Evolutionary conservation across 148 eudicot species (phyloP).

Genomic region (Vaccinium macrocarpon): DNA sequence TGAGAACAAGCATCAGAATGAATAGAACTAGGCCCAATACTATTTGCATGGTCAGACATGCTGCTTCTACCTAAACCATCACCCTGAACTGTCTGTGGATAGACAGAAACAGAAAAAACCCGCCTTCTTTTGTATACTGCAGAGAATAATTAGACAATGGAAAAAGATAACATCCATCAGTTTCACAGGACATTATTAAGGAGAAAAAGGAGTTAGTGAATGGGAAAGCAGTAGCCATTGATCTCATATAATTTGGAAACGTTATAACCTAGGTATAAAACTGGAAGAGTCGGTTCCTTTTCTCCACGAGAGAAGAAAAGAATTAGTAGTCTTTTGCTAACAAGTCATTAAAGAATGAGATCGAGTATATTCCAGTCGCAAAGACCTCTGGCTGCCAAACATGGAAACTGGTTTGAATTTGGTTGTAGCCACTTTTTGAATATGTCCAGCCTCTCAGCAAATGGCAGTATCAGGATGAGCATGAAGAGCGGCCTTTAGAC

Average conservation of each 20-base stretch:
- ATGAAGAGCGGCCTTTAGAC: background rate
- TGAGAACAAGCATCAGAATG: constrained; percentile 10
- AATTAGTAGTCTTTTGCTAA: background rate
- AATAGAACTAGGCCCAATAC: constrained; percentile 14
- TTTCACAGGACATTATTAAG: constrained; percentile 1
- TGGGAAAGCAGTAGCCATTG: background rate
- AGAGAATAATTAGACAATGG: background rate
- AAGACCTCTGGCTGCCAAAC: background rate
- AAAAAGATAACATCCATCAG: background rate
- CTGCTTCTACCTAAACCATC: constrained; percentile 18
- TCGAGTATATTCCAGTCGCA: background rate
- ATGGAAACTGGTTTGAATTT: background rate
- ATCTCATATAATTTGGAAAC: background rate
- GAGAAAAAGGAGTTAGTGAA: background rate
- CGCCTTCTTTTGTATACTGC: constrained; percentile 32
- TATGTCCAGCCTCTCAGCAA: background rate
- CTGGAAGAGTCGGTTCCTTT: background rate
- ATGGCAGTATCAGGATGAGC: background rate
- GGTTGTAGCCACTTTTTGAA: background rate
- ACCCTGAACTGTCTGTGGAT: background rate
- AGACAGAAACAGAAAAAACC: constrained; percentile 19
- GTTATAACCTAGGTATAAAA: background rate
- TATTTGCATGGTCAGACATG: constrained; percentile 13
- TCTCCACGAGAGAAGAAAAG: background rate
- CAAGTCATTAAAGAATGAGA: background rate